Evolutionary conservation across 345 rosid species (phyloP).

Genomic region (Balakata baccata): DNA sequence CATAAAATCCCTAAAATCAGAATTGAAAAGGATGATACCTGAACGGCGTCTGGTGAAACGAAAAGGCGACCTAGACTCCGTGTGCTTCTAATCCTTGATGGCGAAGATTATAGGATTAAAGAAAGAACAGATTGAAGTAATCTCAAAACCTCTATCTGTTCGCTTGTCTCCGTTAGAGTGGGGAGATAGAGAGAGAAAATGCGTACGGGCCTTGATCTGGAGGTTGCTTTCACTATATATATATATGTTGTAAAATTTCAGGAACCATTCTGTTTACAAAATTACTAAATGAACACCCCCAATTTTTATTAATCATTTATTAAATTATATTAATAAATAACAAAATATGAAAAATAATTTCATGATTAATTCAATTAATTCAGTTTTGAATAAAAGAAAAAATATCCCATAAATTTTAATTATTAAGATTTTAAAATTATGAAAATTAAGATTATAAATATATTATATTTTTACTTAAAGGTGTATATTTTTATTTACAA

Average conservation of each 20-base stretch:
- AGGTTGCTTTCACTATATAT: constrained; percentile 2
- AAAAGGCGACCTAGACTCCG: neutral
- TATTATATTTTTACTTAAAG: too few species aligned
- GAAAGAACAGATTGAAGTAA: neutral
- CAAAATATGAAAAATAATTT: too few species aligned
- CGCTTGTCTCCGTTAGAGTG: neutral
- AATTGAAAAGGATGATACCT: neutral
- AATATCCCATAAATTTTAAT: too few species aligned
- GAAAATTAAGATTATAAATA: too few species aligned
- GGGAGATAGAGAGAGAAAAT: neutral
- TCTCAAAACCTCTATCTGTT: neutral
- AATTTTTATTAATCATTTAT: too few species aligned
- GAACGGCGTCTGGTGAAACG: neutral
- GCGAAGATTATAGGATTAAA: neutral
- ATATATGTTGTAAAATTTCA: neutral
- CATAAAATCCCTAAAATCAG: neutral
- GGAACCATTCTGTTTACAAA: too few species aligned
- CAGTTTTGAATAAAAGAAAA: too few species aligned
- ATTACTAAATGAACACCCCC: too few species aligned
- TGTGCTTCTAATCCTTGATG: neutral
- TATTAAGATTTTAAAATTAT: too few species aligned
- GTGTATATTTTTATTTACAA: too few species aligned
- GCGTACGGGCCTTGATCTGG: neutral
- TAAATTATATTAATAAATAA: too few species aligned
- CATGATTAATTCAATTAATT: too few species aligned